phyloP scores from a whole-genome alignment of 2,329 filamentous ascomycete genomes.

The Leptographium flavum region DNA sequence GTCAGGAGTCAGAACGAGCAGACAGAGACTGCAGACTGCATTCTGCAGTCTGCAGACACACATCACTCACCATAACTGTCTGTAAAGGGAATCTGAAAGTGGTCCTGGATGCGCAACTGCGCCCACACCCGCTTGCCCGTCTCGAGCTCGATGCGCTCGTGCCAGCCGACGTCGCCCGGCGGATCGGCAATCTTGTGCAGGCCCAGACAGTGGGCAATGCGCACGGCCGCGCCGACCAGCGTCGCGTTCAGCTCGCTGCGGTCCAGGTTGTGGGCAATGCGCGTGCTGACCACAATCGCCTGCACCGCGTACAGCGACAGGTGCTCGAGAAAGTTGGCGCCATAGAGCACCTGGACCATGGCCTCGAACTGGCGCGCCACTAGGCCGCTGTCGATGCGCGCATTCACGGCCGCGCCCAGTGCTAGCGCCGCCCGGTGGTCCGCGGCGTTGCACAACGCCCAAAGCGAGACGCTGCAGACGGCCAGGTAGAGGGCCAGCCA shows the following conservation, averaged over 20 bases:
- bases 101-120: constrained; percentile 21
- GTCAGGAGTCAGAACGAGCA: too few relatives aligned
- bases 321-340: constrained; percentile 17
- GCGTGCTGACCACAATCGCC: constrained; percentile 20
- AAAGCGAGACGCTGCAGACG: constrained; percentile 12
- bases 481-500: constrained; percentile 15
- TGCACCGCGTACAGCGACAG: constrained; percentile 19
- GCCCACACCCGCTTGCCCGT: constrained; percentile 21
- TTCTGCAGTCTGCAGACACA: too few relatives aligned
- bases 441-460: constrained; percentile 12
- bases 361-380: constrained; percentile 14
- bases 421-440: background rate
- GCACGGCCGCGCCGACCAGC: constrained; percentile 19
- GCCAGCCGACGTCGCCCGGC: constrained; percentile 2
- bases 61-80: constrained; percentile 17
- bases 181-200: constrained; percentile 13
- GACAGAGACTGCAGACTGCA: too few relatives aligned
- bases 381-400: constrained; percentile 4
- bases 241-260: constrained; percentile 20
- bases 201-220: constrained; percentile 19
- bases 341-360: constrained; percentile 19
- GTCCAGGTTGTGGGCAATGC: constrained; percentile 21
- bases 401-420: too few relatives aligned
- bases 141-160: constrained; percentile 15
- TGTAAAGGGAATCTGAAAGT: constrained; percentile 20